These are phyloP conservation scores for Aechmea fasciata DNA, from an alignment of 176 grass and related monocot genomes.

Conservation along the genomic window DNA sequence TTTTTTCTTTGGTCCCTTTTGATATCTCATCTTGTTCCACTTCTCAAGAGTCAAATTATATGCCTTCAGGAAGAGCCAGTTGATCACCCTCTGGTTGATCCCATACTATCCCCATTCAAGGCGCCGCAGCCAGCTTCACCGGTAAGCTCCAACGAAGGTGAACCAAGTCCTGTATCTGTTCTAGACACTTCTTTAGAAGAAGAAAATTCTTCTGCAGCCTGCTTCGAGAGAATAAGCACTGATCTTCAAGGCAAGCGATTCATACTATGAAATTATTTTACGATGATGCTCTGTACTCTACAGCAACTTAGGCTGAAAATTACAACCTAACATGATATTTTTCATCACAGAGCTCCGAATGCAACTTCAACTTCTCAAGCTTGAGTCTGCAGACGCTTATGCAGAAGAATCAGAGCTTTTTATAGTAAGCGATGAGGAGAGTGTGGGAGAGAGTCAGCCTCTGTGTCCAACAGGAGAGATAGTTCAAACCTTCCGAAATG, in stretches of 20 bases:
- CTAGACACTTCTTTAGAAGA: slow-evolving; percentile 65
- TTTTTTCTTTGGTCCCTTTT: neutral
- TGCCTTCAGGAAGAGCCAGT: slow-evolving; percentile 10
- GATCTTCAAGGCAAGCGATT: slow-evolving; percentile 85
- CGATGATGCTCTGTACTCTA: neutral
- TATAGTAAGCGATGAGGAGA: slow-evolving; percentile 53
- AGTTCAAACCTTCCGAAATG: slow-evolving; percentile 45
- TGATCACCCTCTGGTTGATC: slow-evolving; percentile 14
- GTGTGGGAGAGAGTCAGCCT: slow-evolving; percentile 16
- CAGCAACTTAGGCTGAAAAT: neutral
- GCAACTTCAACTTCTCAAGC: slow-evolving; percentile 91
- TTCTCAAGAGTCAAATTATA: neutral
- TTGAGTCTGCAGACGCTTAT: slow-evolving; percentile 33
- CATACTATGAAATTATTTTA: neutral
- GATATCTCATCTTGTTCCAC: neutral
- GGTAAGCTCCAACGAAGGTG: slow-evolving; percentile 41
- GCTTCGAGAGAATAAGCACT: slow-evolving; percentile 88
- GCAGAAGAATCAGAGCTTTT: slow-evolving; percentile 31
- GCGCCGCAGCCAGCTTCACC: slow-evolving; percentile 22
- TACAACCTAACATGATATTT: slow-evolving; percentile 28
- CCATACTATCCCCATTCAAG: slow-evolving; percentile 14
- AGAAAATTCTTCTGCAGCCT: slow-evolving; percentile 66
- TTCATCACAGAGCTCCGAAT: slow-evolving; percentile 67
- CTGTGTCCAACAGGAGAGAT: slow-evolving; percentile 33
- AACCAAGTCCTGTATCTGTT: slow-evolving; percentile 77